Evolutionary conservation across 352 stramenopile species (phyloP), one percentile per base, ranked within the genome.

Genomic region (Plasmopara muralis): DNA sequence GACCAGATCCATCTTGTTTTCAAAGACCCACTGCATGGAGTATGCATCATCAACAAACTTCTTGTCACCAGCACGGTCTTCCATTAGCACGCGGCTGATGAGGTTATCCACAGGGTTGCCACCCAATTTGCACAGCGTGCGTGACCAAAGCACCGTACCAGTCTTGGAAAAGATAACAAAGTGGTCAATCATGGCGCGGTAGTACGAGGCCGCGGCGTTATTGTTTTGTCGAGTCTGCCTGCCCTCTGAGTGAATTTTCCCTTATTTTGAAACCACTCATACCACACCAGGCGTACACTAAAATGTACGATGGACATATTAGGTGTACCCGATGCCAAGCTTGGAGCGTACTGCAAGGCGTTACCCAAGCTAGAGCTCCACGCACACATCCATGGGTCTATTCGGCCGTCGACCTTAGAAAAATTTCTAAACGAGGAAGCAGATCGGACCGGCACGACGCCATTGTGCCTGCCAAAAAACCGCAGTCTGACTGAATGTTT

Each of bases 101-200:
- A 97, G 74, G 53, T 73, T 83, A 59, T 96, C 78, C 42, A 97
- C 74, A 10, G 85, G 87, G 54, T 95, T 79, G 30, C 85, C 83
- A 10, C 52, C 77, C 52, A 97, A 66, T 54, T 93, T 93, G 57
- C 80, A 92, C 15, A 96, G 72, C 47, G 81, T 86, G 47, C 86
- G 83, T 34, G 82, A 93, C 86, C 85, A 97, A 29, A 97, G 70
- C 46, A 97, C 85, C 15, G 83, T 83, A 52, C 89, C 89, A 44
- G 74, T 93, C 70, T 93, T 93, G 65, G 66, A 88, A 66, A 97
- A 97, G 57, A 97, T 85, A 42, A 89, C 74, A 55, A 97, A 96
- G 60, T 96, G 79, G 72, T 97, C 88, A 47, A 97, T 90, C 89
- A 97, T 97, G 10, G 14, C 67, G 51, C 1, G 5, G 14, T n/a